Evolutionary conservation across 1,284 basidiomycete species (phyloP).

Genomic region (Tylopilus orsonianus): DNA sequence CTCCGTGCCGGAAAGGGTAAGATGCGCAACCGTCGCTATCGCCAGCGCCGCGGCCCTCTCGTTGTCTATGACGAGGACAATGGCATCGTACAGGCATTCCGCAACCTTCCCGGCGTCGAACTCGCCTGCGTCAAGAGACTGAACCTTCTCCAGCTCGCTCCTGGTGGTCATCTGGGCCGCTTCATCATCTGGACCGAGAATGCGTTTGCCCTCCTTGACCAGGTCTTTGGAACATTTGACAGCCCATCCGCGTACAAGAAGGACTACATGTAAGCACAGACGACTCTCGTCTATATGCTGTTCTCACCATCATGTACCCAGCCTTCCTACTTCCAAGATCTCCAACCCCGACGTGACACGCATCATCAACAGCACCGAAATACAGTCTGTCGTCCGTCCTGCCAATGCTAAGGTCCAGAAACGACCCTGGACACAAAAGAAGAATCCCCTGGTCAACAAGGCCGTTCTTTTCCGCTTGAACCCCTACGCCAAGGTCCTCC

Average conservation of each 20-base stretch:
- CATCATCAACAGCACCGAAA: conserved; percentile 97
- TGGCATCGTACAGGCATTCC: conserved; percentile 97
- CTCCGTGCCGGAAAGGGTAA: conserved; percentile 98
- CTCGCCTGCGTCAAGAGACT: conserved; percentile 92
- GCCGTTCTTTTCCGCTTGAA: conserved; percentile 97
- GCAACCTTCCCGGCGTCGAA: conserved; percentile 99
- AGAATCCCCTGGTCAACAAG: conserved; percentile 98
- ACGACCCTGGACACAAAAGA: conserved; percentile 98
- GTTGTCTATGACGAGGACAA: conserved; percentile 98
- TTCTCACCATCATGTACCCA: conserved; percentile 31
- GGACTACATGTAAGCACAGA: conserved; percentile 73
- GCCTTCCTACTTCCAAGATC: conserved; percentile 94
- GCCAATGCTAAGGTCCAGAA: conserved; percentile 80
- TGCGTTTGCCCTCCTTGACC: conserved; percentile 92
- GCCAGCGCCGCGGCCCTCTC: conserved; percentile 96
- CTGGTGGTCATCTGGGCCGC: conserved; percentile 98
- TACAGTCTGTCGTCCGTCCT: conserved; percentile 92
- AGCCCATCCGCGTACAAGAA: conserved; percentile 87
- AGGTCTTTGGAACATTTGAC: conserved; percentile 93
- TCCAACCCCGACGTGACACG: conserved; percentile 96
- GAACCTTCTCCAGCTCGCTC: conserved; percentile 98
- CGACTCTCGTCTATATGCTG: neutral
- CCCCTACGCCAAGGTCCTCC: conserved; percentile 96
- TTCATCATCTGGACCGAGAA: conserved; percentile 99
- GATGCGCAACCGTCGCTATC: conserved; percentile 94